Conservation (phyloP, 2,329 filamentous ascomycete species). For the Trichoderma semiorbis region DNA sequence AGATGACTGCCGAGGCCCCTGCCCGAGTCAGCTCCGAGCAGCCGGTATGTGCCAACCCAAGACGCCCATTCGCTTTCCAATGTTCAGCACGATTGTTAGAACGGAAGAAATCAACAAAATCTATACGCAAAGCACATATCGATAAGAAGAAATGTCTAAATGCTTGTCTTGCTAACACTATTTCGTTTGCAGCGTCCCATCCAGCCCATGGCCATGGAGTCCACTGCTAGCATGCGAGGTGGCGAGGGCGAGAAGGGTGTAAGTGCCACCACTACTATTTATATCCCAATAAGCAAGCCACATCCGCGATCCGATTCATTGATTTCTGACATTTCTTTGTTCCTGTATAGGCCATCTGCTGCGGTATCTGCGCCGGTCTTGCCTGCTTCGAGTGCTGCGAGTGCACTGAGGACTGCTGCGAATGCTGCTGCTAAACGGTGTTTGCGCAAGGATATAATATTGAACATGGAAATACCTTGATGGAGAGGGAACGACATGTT, state of each 20-base stretch:
- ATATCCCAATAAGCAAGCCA: background rate
- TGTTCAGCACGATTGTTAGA: background rate
- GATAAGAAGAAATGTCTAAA: background rate
- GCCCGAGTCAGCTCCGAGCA: slow-evolving; percentile 32
- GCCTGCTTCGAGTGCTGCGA: slow-evolving; percentile 42
- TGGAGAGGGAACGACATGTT: background rate
- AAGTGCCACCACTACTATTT: slow-evolving; percentile 13
- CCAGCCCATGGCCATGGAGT: slow-evolving; percentile 35
- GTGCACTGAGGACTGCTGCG: slow-evolving; percentile 33
- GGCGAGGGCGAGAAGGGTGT: slow-evolving; percentile 37
- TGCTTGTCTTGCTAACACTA: background rate
- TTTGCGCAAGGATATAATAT: background rate
- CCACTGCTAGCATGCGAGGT: slow-evolving; percentile 32
- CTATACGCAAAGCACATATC: background rate
- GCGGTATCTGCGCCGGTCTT: slow-evolving; percentile 39
- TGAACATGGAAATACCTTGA: background rate
- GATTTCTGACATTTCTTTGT: background rate
- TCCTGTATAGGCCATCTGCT: slow-evolving; percentile 35
- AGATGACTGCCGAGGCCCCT: slow-evolving; percentile 30
- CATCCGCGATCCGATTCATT: background rate
- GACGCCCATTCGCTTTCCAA: background rate
- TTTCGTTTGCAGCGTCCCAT: slow-evolving; percentile 29
- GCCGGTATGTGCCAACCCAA: slow-evolving; percentile 30
- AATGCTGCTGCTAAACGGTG: slow-evolving; percentile 27
- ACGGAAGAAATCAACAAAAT: background rate